A percentile compares a stretch with the other conserved stretches of the same genome.
phyloP scores from a whole-genome alignment of 2,329 filamentous ascomycete species.

The Ascochyta pisi region DNA sequence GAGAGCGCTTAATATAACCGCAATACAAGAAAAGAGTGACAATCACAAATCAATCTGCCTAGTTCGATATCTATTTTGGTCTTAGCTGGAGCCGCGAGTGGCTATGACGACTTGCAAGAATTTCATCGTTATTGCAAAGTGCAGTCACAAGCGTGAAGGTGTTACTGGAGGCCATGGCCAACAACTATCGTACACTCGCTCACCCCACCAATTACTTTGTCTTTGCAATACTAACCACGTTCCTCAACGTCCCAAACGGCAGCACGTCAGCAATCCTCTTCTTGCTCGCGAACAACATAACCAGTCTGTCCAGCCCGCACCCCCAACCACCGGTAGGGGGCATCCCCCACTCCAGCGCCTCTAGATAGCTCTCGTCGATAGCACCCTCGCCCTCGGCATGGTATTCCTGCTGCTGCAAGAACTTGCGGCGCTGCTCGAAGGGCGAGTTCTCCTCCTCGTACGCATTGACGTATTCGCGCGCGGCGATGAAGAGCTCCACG shows the following conservation, averaged over 20 bases:
- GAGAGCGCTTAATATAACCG: neutral
- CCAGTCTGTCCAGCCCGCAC: slow-evolving; percentile 86
- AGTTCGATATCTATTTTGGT: neutral
- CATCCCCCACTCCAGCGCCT: slow-evolving; percentile 84
- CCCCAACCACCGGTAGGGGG: slow-evolving; percentile 99
- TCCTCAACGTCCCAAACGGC: slow-evolving; percentile 83
- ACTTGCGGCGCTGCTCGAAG: slow-evolving; percentile 82
- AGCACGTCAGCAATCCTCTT: slow-evolving; percentile 85
- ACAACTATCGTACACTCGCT: slow-evolving; percentile 1
- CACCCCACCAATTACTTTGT: slow-evolving; percentile 17
- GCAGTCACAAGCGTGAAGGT: neutral
- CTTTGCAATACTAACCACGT: slow-evolving; percentile 54
- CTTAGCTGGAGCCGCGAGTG: too few species aligned
- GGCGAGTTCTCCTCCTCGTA: slow-evolving; percentile 99
- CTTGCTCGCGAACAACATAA: slow-evolving; percentile 86
- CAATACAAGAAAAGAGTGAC: neutral
- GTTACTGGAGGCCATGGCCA: neutral
- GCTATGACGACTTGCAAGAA: too few species aligned
- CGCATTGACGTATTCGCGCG: slow-evolving; percentile 89
- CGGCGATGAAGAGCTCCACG: slow-evolving; percentile 82
- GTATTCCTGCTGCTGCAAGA: slow-evolving; percentile 64
- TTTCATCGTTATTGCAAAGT: too few species aligned
- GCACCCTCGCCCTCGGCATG: slow-evolving; percentile 43
- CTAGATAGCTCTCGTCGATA: slow-evolving; percentile 82
- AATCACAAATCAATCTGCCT: neutral